A percentile compares a stretch with the other conserved stretches of the same genome.
Evolutionary conservation across 2,329 filamentous ascomycete species (phyloP).

Genomic region (Blumeria hordei): DNA sequence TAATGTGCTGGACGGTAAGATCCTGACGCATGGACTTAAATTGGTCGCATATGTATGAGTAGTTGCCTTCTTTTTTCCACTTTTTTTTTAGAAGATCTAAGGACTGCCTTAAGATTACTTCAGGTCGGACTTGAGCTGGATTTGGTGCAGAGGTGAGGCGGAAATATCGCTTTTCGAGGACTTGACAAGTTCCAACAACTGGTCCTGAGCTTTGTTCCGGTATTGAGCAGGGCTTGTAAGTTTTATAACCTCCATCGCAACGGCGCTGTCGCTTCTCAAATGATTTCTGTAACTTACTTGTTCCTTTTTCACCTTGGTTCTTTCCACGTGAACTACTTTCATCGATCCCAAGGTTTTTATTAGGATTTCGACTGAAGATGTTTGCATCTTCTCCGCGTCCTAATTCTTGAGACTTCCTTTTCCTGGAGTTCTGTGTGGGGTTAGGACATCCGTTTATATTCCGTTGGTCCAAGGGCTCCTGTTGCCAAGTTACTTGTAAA

Average conservation of each 20-base stretch:
- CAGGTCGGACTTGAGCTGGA: conserved; percentile 67
- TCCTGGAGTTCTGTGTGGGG: conserved; percentile 26
- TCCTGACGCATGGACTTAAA: conserved; percentile 98
- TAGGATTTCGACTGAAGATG: conserved; percentile 56
- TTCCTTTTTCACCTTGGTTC: conserved; percentile 24
- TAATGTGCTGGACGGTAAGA: conserved; percentile 90
- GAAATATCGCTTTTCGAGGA: conserved; percentile 81
- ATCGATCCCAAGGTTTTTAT: conserved; percentile 32
- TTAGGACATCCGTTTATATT: conserved; percentile 8
- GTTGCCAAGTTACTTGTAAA: conserved; percentile 24
- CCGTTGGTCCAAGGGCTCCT: conserved; percentile 10
- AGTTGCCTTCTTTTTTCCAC: conserved; percentile 84
- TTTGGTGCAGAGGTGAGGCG: conserved; percentile 79
- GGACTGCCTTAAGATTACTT: conserved; percentile 57
- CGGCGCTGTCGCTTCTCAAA: conserved; percentile 76
- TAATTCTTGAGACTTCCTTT: conserved; percentile 56
- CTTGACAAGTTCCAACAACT: conserved; percentile 63
- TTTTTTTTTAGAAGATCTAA: conserved; percentile 79
- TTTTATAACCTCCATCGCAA: conserved; percentile 45
- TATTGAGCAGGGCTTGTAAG: conserved; percentile 27
- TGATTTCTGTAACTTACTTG: conserved; percentile 77
- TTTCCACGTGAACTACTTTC: conserved; percentile 38
- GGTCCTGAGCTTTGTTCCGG: conserved; percentile 38
- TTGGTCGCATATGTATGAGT: conserved; percentile 95
- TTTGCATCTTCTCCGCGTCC: conserved; percentile 25